phyloP scores from a whole-genome alignment of 192 early-diverging fungal species.

The Podila horticola region DNA sequence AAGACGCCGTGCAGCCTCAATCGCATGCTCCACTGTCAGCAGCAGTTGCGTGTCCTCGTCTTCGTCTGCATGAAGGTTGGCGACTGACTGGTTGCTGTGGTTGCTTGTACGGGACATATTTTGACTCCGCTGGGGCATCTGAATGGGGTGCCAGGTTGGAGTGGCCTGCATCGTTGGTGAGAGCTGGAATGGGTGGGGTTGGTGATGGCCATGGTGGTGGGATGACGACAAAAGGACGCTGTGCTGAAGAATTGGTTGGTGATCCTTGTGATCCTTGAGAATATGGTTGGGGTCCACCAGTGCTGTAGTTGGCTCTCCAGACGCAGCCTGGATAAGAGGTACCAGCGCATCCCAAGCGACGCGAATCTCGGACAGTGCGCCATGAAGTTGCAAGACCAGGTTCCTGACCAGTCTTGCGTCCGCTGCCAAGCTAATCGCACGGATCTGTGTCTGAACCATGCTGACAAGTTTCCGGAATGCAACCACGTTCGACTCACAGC shows the following conservation, averaged over 20 bases:
- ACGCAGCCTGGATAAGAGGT: conserved; percentile 43
- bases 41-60: conserved; percentile 32
- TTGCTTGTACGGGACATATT: conserved; percentile 45
- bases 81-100: conserved; percentile 34
- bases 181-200: conserved; percentile 29
- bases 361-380: conserved; percentile 54
- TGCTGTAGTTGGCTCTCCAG: conserved; percentile 25
- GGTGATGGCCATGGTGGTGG: conserved; percentile 7
- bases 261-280: not conserved
- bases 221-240: not conserved
- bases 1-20: conserved; percentile 37
- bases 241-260: conserved; percentile 7
- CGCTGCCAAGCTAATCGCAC: conserved; percentile 38
- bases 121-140: conserved; percentile 39
- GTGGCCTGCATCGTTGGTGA: conserved; percentile 31
- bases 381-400: conserved; percentile 55
- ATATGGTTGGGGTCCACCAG: conserved; percentile 16
- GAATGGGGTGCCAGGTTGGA: conserved; percentile 26
- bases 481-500: conserved; percentile 45
- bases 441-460: conserved; percentile 48
- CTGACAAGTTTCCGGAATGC: conserved; percentile 45
- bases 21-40: conserved; percentile 32
- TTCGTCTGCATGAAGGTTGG: conserved; percentile 14
- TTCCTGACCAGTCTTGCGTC: conserved; percentile 54
- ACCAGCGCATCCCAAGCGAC: conserved; percentile 55